These are phyloP conservation scores for Sporothrix brunneoviolacea DNA, from an alignment of 2,329 filamentous ascomycete species.

Conservation along the genomic window DNA sequence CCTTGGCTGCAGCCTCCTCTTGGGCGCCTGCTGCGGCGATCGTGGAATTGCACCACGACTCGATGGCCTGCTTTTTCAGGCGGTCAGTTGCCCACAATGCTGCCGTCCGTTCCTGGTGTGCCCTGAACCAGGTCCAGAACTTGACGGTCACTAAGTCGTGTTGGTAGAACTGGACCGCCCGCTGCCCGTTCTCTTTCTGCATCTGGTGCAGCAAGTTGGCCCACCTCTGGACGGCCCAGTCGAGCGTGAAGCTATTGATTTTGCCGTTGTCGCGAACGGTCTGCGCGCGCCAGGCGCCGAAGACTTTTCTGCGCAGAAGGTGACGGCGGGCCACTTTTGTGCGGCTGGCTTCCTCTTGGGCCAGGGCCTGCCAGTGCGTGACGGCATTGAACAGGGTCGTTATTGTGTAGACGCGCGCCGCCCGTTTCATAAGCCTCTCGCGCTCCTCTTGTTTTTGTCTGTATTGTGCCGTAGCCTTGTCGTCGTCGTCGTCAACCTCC, in stretches of 20 bases:
- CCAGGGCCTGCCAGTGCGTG: slow-evolving; percentile 60
- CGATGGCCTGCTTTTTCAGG: slow-evolving; percentile 6
- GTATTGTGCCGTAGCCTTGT: slow-evolving; percentile 2
- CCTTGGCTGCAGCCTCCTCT: slow-evolving; percentile 14
- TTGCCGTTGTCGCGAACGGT: slow-evolving; percentile 53
- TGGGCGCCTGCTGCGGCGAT: slow-evolving; percentile 4
- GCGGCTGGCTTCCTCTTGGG: slow-evolving; percentile 57
- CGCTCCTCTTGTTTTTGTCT: slow-evolving; percentile 17
- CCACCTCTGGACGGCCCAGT: slow-evolving; percentile 25
- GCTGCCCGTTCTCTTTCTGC: slow-evolving; percentile 17
- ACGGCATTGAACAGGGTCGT: slow-evolving; percentile 60
- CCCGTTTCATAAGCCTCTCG: slow-evolving; percentile 50
- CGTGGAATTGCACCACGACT: slow-evolving; percentile 20
- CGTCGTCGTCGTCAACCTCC: slow-evolving; percentile 1
- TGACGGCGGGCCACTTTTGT: slow-evolving; percentile 64
- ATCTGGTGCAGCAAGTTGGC: slow-evolving; percentile 19
- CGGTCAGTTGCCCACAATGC: slow-evolving; percentile 16
- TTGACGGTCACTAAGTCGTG: slow-evolving; percentile 23
- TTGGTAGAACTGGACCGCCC: slow-evolving; percentile 26
- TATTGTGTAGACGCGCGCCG: slow-evolving; percentile 56
- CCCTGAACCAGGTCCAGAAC: slow-evolving; percentile 27
- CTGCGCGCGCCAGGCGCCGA: slow-evolving; percentile 62
- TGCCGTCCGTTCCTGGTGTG: slow-evolving; percentile 22
- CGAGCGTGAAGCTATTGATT: slow-evolving; percentile 31
- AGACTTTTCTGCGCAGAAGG: slow-evolving; percentile 62